A percentile compares a stretch with the other conserved stretches of the same genome.
These are phyloP conservation scores for Stellera chamaejasme DNA, from an alignment of 345 rosid species.

Conservation along the genomic window DNA sequence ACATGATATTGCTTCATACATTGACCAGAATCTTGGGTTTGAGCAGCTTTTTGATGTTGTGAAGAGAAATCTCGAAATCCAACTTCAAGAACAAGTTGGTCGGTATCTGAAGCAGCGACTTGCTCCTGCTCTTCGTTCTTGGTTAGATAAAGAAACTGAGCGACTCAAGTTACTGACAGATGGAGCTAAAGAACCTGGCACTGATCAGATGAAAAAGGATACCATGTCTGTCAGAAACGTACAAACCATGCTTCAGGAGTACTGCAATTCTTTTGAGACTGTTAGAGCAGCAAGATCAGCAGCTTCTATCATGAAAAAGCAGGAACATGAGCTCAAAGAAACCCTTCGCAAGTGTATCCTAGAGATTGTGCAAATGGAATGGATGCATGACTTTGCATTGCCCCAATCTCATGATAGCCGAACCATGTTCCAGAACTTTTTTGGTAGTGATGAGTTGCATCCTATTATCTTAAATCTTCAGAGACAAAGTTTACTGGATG, in stretches of 20 bases:
- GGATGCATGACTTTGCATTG: slow-evolving; percentile 65
- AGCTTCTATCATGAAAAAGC: slow-evolving; percentile 61
- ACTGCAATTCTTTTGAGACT: slow-evolving; percentile 78
- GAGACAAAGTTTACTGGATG: slow-evolving; percentile 64
- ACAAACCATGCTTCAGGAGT: slow-evolving; percentile 75
- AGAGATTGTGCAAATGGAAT: slow-evolving; percentile 84
- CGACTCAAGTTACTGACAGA: slow-evolving; percentile 39
- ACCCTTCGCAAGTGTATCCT: slow-evolving; percentile 54
- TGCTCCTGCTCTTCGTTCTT: slow-evolving; percentile 53
- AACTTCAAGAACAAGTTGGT: slow-evolving; percentile 61
- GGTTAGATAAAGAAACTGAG: slow-evolving; percentile 56
- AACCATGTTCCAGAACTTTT: slow-evolving; percentile 45
- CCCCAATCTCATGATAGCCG: slow-evolving; percentile 54
- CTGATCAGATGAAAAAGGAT: slow-evolving; percentile 38
- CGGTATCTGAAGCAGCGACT: slow-evolving; percentile 51
- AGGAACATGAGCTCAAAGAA: slow-evolving; percentile 63
- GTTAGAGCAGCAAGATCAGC: slow-evolving; percentile 76
- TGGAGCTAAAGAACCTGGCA: slow-evolving; percentile 27
- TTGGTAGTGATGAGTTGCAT: slow-evolving; percentile 35
- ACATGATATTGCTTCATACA: slow-evolving; percentile 60
- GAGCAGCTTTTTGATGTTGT: slow-evolving; percentile 72
- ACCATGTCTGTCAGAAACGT: slow-evolving; percentile 42
- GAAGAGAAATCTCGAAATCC: slow-evolving; percentile 67
- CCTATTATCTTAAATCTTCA: slow-evolving; percentile 52
- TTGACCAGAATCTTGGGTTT: slow-evolving; percentile 73